Base-by-base conservation (phyloP, 2,329 filamentous ascomycete species). In the Cladosporium halotolerans region DNA sequence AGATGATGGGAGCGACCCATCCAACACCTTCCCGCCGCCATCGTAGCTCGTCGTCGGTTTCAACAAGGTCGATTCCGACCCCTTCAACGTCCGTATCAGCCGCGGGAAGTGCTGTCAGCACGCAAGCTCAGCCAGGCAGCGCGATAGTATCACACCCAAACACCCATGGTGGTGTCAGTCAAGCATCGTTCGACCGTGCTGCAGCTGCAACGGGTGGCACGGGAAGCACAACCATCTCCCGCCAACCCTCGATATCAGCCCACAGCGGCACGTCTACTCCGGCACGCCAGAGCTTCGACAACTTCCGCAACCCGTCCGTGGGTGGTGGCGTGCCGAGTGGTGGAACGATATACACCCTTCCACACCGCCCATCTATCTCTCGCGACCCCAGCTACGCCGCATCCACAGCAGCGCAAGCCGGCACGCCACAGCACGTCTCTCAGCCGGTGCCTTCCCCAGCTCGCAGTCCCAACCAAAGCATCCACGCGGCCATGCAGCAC, bases 1-100 rank as follows among this genome's bases (percentile, higher is more conserved):
- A 72, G 52, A 65, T 77, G 50, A 70, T 72, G 18, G 75, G 74
- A 38, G 68, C 79, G 7, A 69, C 68, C n/a, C 76, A 79, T 49
- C 76, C 78, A 5, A 77, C 73, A 23, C 71, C 73, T 56, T 78
- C 69, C 55, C 79, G 70, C 46, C 76, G 79, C 43, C 78, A 82
- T 63, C 76, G 62, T 19, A 60, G 56, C 18, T 58, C 54, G 38
- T 56, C 59, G 32, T 56, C 50, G 40, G 46, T 56, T 45, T 57
- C 57, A 2, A 40, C 46, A 11, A 54, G 57, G 31, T 55, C 52
- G 23, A 42, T 55, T 14, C 44, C 34, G 28, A 58, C 46, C 18
- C 46, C 56, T 11, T 53, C 53, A 10, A 63, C 62, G n/a, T 56
- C 49, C 45, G 54, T 53, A 10, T 58, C 54, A 10, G 44, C 45